Percentiles rank a stretch among this genome's conserved stretches.
Conservation (phyloP, 345 rosid genomes). For the Camelina neglecta region DNA sequence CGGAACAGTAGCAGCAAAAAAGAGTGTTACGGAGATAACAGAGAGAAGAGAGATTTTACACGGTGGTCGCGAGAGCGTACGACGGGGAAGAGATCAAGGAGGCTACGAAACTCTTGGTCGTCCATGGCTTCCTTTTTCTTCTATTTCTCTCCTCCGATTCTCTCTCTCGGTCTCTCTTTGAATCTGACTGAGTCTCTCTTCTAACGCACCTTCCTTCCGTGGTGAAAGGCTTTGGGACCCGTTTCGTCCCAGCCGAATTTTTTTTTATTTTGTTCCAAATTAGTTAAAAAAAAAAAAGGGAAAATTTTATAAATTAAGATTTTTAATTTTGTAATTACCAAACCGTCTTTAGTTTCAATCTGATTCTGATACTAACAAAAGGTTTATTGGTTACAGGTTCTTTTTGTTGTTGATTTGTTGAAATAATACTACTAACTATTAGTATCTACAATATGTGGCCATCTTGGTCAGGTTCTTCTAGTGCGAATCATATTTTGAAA, state of each 20-base stretch:
- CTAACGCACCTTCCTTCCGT: neutral
- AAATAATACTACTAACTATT: no score
- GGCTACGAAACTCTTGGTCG: conserved; percentile 75
- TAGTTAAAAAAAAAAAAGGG: neutral
- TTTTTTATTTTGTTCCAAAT: neutral
- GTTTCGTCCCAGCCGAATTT: neutral
- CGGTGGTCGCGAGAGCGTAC: conserved; percentile 74
- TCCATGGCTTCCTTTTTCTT: conserved; percentile 53
- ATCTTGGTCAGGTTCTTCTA: no score
- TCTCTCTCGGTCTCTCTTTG: conserved; percentile 1
- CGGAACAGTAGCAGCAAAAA: neutral
- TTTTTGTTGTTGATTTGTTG: no score
- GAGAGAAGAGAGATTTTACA: conserved; percentile 44
- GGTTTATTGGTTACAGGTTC: no score
- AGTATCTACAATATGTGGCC: no score
- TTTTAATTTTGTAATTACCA: no score
- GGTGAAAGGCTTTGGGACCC: neutral
- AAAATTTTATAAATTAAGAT: neutral
- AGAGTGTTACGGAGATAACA: neutral
- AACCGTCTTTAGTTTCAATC: no score
- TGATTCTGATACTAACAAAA: no score
- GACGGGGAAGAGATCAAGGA: conserved; percentile 79
- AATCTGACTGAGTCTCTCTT: neutral
- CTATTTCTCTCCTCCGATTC: conserved; percentile 36
- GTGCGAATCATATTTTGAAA: no score